phyloP scores from a whole-genome alignment of 129 eudicot species.

The Flaveria ramosissima region DNA sequence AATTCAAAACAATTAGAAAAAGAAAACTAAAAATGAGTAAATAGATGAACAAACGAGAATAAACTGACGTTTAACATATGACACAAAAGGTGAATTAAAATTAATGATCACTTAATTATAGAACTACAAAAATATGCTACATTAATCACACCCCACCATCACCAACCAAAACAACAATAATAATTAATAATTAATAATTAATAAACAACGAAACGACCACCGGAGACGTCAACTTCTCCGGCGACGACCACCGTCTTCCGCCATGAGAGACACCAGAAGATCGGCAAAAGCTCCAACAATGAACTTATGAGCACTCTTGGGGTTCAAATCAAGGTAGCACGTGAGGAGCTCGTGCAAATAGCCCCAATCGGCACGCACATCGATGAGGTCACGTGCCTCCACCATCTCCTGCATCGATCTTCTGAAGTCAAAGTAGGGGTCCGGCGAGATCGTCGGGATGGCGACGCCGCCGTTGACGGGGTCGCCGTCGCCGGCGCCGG shows the following conservation, averaged over 20 bases:
- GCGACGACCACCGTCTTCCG: constrained; percentile 21
- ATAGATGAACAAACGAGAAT: background rate
- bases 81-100: background rate
- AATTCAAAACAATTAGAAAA: too few relatives aligned
- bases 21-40: background rate
- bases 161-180: background rate
- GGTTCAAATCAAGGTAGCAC: constrained; percentile 78
- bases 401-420: constrained; percentile 99
- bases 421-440: constrained; percentile 82
- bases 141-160: constrained; percentile 38
- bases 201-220: background rate
- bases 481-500: background rate
- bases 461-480: constrained; percentile 48
- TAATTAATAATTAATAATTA: constrained; percentile 3
- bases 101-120: background rate
- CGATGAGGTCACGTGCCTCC: constrained; percentile 76
- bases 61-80: background rate
- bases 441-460: constrained; percentile 77
- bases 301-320: constrained; percentile 82
- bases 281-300: constrained; percentile 89
- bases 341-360: constrained; percentile 81
- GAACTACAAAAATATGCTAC: constrained; percentile 32
- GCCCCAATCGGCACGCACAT: constrained; percentile 67
- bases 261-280: constrained; percentile 64
- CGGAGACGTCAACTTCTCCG: constrained; percentile 32